Percentiles rank a stretch among this genome's conserved stretches.
These are phyloP conservation scores for Rhodotorula glutinis DNA, from an alignment of 1,284 basidiomycete genomes.

Conservation along the genomic window DNA sequence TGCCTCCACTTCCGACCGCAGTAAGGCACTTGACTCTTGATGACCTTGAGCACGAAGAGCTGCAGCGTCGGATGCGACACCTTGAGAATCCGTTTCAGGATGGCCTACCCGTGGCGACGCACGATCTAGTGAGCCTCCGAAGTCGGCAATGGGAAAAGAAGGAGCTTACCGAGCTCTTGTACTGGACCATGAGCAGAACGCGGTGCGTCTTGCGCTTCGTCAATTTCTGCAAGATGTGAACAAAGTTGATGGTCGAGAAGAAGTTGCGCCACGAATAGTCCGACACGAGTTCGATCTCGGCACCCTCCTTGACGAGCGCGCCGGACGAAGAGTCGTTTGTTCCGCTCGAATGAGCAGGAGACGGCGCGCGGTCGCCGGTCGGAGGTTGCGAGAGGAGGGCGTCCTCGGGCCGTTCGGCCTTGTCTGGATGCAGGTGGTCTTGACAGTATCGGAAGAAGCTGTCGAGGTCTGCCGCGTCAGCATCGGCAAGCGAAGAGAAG, in stretches of 20 bases:
- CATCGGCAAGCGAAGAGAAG: too few species aligned
- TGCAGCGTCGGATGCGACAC: conserved; percentile 93
- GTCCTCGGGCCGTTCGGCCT: conserved; percentile 48
- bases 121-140: too few species aligned
- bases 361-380: background rate
- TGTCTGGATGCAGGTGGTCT: conserved; percentile 51
- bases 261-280: conserved; percentile 99
- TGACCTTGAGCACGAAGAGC: conserved; percentile 92
- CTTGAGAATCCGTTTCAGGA: conserved; percentile 88
- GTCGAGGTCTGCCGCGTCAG: background rate
- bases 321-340: background rate
- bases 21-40: conserved; percentile 98
- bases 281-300: conserved; percentile 83
- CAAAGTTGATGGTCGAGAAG: conserved; percentile 96
- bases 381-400: conserved; percentile 55
- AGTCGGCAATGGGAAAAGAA: too few species aligned
- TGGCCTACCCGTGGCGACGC: too few species aligned
- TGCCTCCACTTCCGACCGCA: conserved; percentile 98
- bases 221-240: conserved; percentile 95
- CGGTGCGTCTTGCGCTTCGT: conserved; percentile 92
- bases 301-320: conserved; percentile 53
- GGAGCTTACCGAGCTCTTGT: conserved; percentile 82
- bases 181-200: conserved; percentile 93
- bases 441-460: conserved; percentile 90
- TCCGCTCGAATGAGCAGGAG: background rate